These are phyloP conservation scores for Capsicum baccatum DNA, from an alignment of 257 asterid species.

Conservation along the genomic window DNA sequence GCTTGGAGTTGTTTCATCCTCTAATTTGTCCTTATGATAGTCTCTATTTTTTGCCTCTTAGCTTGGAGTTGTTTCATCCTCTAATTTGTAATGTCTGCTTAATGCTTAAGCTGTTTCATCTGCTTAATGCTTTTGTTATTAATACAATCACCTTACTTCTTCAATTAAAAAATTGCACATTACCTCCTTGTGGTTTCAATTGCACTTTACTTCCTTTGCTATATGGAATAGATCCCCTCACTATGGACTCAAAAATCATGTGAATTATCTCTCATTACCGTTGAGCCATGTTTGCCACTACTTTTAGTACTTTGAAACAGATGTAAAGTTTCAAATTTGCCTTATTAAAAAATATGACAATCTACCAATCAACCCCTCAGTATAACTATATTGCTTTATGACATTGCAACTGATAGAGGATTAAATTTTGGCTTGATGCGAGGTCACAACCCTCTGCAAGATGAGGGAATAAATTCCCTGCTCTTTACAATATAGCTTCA, in stretches of 20 bases:
- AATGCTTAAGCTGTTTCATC: too few species aligned
- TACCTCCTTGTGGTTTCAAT: background rate
- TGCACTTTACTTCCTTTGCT: conserved; percentile 21
- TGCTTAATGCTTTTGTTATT: too few species aligned
- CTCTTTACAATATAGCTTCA: conserved; percentile 20
- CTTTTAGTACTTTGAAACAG: background rate
- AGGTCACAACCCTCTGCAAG: conserved; percentile 19
- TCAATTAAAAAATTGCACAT: background rate
- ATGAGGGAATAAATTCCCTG: conserved; percentile 16
- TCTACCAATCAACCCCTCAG: background rate
- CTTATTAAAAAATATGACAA: background rate
- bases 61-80: too few species aligned
- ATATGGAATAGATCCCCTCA: conserved; percentile 6
- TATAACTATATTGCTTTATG: background rate
- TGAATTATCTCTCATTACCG: conserved; percentile 2
- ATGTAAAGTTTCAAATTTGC: background rate
- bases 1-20: too few species aligned
- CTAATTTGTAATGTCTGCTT: too few species aligned
- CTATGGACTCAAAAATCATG: background rate
- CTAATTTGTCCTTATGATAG: too few species aligned
- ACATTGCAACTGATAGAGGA: background rate
- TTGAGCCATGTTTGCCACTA: background rate
- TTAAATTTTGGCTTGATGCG: conserved; percentile 7
- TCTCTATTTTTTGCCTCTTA: too few species aligned
- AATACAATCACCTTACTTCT: too few species aligned